phyloP scores from a whole-genome alignment of 2,329 filamentous ascomycete species.

The Ceratocystis lukuohia region DNA sequence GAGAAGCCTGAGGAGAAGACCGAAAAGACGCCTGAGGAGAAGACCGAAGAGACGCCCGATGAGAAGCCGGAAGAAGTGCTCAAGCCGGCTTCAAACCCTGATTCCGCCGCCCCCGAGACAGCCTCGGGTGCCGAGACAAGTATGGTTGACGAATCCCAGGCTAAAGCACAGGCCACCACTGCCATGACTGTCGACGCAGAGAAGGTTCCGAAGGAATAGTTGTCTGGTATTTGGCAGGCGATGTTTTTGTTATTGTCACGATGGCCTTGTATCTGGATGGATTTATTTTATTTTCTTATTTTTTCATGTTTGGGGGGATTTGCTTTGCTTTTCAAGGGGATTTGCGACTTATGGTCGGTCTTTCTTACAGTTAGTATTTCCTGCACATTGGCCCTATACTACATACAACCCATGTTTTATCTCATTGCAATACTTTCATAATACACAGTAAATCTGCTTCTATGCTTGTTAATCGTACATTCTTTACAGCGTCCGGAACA shows the following conservation, averaged over 20 bases:
- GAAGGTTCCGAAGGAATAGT: constrained; percentile 12
- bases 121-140: too few relatives aligned
- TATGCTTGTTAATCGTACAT: not conserved
- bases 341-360: not conserved
- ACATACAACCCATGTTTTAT: constrained; percentile 1
- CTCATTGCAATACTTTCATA: not conserved
- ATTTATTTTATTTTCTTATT: not conserved
- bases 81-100: constrained; percentile 4
- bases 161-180: not conserved
- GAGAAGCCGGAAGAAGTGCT: constrained; percentile 20
- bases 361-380: not conserved
- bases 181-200: constrained; percentile 8
- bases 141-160: too few relatives aligned
- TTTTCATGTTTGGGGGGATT: not conserved
- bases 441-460: not conserved
- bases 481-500: constrained; percentile 25
- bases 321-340: not conserved
- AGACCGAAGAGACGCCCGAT: constrained; percentile 14
- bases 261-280: not conserved
- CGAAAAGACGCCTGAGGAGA: constrained; percentile 1
- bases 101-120: constrained; percentile 13
- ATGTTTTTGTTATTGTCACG: not conserved
- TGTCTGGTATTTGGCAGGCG: not conserved
- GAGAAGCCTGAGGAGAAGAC: constrained; percentile 2
- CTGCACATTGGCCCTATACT: not conserved